phyloP scores from a whole-genome alignment of 768 basidiomycete species.

The Exidia glandulosa region DNA sequence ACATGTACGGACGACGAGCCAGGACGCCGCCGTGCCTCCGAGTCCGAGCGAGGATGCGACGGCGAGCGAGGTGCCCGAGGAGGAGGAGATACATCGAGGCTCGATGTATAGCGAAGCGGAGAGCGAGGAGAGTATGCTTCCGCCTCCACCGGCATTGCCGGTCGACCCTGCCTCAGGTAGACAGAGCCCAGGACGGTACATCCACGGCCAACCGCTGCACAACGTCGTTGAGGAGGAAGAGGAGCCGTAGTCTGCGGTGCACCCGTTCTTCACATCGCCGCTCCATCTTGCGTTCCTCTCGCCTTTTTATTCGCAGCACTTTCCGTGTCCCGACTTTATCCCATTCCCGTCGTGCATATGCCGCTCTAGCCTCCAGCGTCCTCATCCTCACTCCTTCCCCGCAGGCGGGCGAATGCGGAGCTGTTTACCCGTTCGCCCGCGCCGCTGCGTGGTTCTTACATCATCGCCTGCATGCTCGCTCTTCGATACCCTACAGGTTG shows the following conservation, averaged over 20 bases:
- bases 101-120: not conserved
- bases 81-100: not conserved
- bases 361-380: too few relatives aligned
- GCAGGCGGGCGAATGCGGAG: too few relatives aligned
- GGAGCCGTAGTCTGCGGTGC: slow-evolving; percentile 32
- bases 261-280: not conserved
- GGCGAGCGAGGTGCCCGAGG: not conserved
- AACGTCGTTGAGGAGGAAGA: slow-evolving; percentile 81
- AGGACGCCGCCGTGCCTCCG: not conserved
- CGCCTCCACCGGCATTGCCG: slow-evolving; percentile 11
- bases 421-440: too few relatives aligned
- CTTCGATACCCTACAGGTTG: not conserved
- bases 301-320: not conserved
- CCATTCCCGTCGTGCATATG: not conserved
- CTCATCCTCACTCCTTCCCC: too few relatives aligned
- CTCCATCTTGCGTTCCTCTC: not conserved
- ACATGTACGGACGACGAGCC: slow-evolving; percentile 1
- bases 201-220: slow-evolving; percentile 78
- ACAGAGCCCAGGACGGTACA: slow-evolving; percentile 59
- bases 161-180: slow-evolving; percentile 27
- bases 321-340: not conserved
- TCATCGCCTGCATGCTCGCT: not conserved
- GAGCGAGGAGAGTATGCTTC: not conserved
- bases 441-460: too few relatives aligned
- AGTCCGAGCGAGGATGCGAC: not conserved